phyloP scores from a whole-genome alignment of 2,329 filamentous ascomycete species.

The Colletotrichum liaoningense region DNA sequence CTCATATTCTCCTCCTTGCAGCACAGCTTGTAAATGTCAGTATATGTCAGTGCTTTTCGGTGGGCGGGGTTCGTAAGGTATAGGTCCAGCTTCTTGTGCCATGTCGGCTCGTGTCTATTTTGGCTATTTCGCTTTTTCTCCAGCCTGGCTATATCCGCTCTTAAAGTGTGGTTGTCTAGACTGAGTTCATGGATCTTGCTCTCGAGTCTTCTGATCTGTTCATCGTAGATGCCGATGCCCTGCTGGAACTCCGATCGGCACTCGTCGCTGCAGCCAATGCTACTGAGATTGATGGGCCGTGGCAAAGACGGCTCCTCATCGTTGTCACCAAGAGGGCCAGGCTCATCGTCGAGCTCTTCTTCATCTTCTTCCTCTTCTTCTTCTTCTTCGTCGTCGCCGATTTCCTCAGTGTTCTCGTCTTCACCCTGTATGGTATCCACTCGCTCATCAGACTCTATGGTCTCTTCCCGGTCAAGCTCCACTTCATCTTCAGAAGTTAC shows the following conservation, averaged over 20 bases:
- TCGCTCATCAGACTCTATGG: background rate
- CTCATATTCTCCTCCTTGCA: conserved; percentile 51
- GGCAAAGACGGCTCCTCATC: background rate
- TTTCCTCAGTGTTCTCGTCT: background rate
- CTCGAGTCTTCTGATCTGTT: conserved; percentile 2
- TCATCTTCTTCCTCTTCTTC: background rate
- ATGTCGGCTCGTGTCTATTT: background rate
- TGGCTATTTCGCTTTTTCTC: background rate
- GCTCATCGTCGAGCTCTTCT: background rate
- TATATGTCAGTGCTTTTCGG: conserved; percentile 19
- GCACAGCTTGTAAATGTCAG: conserved; percentile 38
- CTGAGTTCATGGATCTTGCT: background rate
- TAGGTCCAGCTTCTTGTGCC: conserved; percentile 7
- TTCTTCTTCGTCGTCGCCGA: background rate
- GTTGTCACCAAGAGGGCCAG: background rate
- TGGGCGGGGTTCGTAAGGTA: background rate
- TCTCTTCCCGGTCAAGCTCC: background rate
- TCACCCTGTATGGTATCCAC: background rate
- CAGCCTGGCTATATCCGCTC: background rate
- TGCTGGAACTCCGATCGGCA: background rate
- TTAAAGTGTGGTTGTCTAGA: background rate
- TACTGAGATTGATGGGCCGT: background rate
- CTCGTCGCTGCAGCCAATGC: conserved; percentile 1
- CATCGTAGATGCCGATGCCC: background rate
- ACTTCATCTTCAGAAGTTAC: background rate